Percentiles rank a stretch among this genome's conserved stretches.
phyloP scores from a whole-genome alignment of 371 early-diverging fungal species.

The Mucor lusitanicus region DNA sequence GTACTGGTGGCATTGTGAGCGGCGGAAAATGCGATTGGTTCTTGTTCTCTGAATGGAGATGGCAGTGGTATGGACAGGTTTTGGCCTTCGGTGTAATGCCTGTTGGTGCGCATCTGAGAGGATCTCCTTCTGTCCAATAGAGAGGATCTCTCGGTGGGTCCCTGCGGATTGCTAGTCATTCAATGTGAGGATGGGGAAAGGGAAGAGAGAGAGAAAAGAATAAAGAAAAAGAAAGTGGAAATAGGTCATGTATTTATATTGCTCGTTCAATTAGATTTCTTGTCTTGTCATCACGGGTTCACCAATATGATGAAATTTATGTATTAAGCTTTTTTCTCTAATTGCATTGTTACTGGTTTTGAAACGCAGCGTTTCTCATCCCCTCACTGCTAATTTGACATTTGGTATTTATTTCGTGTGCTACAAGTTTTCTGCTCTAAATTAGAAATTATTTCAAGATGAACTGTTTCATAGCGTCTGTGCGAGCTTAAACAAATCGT shows the following conservation, averaged over 20 bases:
- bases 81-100: conserved; percentile 17
- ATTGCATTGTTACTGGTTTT: neutral
- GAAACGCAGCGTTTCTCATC: neutral
- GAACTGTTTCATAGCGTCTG: conserved; percentile 4
- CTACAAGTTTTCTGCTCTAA: neutral
- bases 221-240: neutral
- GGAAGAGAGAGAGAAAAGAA: neutral
- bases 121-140: conserved; percentile 32
- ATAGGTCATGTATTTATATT: neutral
- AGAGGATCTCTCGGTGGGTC: conserved; percentile 26
- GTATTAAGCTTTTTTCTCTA: neutral
- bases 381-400: neutral
- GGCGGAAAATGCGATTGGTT: conserved; percentile 13
- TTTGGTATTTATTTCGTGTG: neutral
- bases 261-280: neutral
- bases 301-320: conserved; percentile 4
- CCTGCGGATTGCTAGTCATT: neutral
- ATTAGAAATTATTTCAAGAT: neutral
- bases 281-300: conserved; percentile 1
- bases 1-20: neutral
- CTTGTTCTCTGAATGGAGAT: conserved; percentile 15
- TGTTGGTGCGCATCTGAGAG: neutral
- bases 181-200: neutral
- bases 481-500: conserved; percentile 3
- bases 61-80: conserved; percentile 6